phyloP scores from a whole-genome alignment of 140 eudicot genomes.

The Erigeron philadelphicus region DNA sequence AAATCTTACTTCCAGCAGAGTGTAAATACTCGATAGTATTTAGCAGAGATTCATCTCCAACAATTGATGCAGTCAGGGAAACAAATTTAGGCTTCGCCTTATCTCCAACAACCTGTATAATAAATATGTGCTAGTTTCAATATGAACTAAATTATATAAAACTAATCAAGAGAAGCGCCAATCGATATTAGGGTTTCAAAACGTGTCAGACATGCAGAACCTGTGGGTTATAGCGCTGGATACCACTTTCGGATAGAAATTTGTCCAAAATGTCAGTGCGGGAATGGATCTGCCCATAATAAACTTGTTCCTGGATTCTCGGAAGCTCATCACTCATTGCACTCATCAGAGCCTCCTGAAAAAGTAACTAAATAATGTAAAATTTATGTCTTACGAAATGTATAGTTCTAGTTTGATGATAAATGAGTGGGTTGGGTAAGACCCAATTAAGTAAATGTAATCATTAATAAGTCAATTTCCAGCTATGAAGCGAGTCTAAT shows the following conservation, averaged over 20 bases:
- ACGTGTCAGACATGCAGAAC: constrained; percentile 28
- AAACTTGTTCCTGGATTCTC: constrained; percentile 94
- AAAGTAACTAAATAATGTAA: constrained; percentile 21
- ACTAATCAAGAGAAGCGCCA: not conserved
- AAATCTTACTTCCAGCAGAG: constrained; percentile 72
- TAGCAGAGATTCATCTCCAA: constrained; percentile 62
- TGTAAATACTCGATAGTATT: constrained; percentile 65
- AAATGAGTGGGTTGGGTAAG: not conserved
- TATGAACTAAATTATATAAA: constrained; percentile 6
- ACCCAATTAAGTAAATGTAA: too few species aligned
- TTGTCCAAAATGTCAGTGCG: constrained; percentile 80
- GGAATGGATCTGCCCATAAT: constrained; percentile 82
- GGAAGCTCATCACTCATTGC: constrained; percentile 97
- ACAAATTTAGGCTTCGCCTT: constrained; percentile 69
- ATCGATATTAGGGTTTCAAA: not conserved
- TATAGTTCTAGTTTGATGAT: not conserved
- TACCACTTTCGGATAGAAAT: constrained; percentile 76
- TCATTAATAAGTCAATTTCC: too few species aligned
- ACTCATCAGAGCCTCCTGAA: constrained; percentile 68
- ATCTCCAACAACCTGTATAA: constrained; percentile 63
- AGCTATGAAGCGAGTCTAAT: too few species aligned
- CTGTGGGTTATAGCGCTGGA: constrained; percentile 87
- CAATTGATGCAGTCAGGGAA: constrained; percentile 57
- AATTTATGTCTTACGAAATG: not conserved
- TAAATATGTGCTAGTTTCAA: constrained; percentile 8